Conservation (phyloP, 2,329 filamentous ascomycete genomes). For the Cylindrodendrum hubeiense region DNA sequence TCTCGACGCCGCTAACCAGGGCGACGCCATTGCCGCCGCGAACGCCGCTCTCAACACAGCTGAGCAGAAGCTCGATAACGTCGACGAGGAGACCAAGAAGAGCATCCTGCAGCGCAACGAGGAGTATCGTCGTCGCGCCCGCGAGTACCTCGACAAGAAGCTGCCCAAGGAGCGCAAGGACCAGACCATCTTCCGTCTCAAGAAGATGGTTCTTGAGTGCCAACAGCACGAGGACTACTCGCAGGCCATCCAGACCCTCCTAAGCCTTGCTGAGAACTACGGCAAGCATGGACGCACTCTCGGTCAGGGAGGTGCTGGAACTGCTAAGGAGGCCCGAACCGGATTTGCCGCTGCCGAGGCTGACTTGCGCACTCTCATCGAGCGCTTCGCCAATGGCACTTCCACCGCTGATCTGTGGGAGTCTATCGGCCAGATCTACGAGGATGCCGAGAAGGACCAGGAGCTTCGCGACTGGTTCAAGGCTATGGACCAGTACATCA, state of each 20-base stretch:
- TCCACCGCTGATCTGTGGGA: slow-evolving; percentile 89
- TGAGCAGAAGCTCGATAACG: slow-evolving; percentile 70
- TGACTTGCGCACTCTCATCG: slow-evolving; percentile 84
- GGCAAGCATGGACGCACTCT: slow-evolving; percentile 77
- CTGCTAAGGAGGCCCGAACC: slow-evolving; percentile 79
- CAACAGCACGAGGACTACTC: slow-evolving; percentile 96
- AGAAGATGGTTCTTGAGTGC: slow-evolving; percentile 97
- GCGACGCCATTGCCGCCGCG: slow-evolving; percentile 58
- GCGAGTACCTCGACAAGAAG: slow-evolving; percentile 86
- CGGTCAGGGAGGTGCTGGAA: slow-evolving; percentile 72
- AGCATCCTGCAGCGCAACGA: slow-evolving; percentile 58
- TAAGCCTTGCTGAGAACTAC: slow-evolving; percentile 88
- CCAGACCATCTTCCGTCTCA: slow-evolving; percentile 90
- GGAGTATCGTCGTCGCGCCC: slow-evolving; percentile 63
- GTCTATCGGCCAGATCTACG: slow-evolving; percentile 87
- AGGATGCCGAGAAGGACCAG: slow-evolving; percentile 85
- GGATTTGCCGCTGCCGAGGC: slow-evolving; percentile 79
- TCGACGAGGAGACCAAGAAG: slow-evolving; percentile 64
- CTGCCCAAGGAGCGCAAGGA: slow-evolving; percentile 93
- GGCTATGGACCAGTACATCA: slow-evolving; percentile 80
- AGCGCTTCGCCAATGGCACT: slow-evolving; percentile 95
- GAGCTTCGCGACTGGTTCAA: slow-evolving; percentile 94
- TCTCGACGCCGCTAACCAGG: slow-evolving; percentile 65
- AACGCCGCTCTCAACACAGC: slow-evolving; percentile 56
- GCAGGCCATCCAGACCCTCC: slow-evolving; percentile 88